Percentiles rank a stretch among this genome's conserved stretches.
phyloP scores from a whole-genome alignment of 805 yeast species.

The Yamadazyma takamatsuzukensis region DNA sequence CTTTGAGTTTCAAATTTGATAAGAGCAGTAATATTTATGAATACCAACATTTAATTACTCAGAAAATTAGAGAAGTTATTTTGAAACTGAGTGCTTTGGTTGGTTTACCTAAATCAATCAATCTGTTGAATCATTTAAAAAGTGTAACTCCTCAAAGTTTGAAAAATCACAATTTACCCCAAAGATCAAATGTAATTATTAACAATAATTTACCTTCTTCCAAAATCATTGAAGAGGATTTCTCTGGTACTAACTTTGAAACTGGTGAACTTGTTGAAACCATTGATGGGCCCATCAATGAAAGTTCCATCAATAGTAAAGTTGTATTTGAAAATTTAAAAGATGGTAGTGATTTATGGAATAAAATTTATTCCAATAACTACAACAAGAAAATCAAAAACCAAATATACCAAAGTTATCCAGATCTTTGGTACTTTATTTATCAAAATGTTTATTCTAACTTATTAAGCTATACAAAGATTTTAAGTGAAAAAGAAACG shows the following conservation, averaged over 20 bases:
- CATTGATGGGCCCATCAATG: conserved; percentile 40
- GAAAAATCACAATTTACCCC: conserved; percentile 20
- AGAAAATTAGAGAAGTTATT: conserved; percentile 69
- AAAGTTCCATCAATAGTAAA: conserved; percentile 24
- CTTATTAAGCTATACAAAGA: conserved; percentile 61
- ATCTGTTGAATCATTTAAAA: conserved; percentile 63
- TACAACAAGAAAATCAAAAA: conserved; percentile 62
- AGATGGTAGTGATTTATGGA: conserved; percentile 69
- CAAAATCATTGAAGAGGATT: conserved; percentile 36
- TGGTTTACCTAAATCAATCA: conserved; percentile 84
- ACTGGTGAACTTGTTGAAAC: conserved; percentile 24
- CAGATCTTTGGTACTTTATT: conserved; percentile 78
- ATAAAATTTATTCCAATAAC: conserved; percentile 64
- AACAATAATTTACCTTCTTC: conserved; percentile 34
- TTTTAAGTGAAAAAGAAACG: conserved; percentile 66
- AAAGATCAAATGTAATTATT: conserved; percentile 24
- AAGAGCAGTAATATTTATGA: conserved; percentile 32
- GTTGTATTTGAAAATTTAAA: conserved; percentile 24
- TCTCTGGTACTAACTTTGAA: conserved; percentile 31
- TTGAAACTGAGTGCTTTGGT: conserved; percentile 74
- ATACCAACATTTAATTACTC: conserved; percentile 37
- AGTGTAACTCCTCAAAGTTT: conserved; percentile 57
- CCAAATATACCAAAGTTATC: conserved; percentile 73
- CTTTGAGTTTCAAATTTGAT: conserved; percentile 32
- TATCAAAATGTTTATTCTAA: conserved; percentile 75